These are phyloP conservation scores for Magnaporthiopsis rhizophila DNA, from an alignment of 2,329 filamentous ascomycete genomes.

Conservation along the genomic window DNA sequence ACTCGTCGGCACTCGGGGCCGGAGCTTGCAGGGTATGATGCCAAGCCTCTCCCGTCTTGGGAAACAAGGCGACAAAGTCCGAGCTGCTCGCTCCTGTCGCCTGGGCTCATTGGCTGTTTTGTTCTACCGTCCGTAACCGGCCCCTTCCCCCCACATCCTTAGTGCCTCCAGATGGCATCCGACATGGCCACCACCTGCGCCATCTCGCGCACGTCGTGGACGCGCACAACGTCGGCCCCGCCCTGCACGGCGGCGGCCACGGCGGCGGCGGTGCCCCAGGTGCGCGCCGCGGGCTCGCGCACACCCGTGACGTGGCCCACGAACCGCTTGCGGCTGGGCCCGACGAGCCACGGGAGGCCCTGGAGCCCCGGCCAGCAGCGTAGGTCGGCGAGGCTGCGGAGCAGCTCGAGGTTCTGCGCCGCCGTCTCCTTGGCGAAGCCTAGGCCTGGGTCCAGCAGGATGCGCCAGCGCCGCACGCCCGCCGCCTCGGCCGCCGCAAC, in stretches of 20 bases:
- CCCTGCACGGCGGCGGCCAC: conserved; percentile 79
- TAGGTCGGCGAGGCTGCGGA: conserved; percentile 59
- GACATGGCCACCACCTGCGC: conserved; percentile 73
- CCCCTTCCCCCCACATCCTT: not conserved
- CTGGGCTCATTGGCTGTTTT: too few relatives aligned
- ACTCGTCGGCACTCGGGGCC: too few relatives aligned
- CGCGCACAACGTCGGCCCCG: conserved; percentile 84
- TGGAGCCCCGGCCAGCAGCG: conserved; percentile 55
- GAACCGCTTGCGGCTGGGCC: conserved; percentile 83
- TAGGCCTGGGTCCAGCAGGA: conserved; percentile 87
- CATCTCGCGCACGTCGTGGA: conserved; percentile 91
- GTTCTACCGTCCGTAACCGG: too few relatives aligned
- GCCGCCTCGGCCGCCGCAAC: conserved; percentile 68
- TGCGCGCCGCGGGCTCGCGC: conserved; percentile 57
- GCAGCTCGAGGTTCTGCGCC: conserved; percentile 72
- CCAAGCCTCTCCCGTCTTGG: too few relatives aligned
- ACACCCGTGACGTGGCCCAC: conserved; percentile 77
- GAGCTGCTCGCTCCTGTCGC: too few relatives aligned
- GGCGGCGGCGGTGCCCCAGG: conserved; percentile 82
- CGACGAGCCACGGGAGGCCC: conserved; percentile 80
- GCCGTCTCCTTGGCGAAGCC: conserved; percentile 81
- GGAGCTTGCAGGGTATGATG: too few relatives aligned
- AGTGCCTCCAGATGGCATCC: conserved; percentile 77
- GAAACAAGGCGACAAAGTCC: too few relatives aligned
- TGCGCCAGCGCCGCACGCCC: conserved; percentile 85